phyloP scores from a whole-genome alignment of 2,329 filamentous ascomycete species.

The Diaporthe aspalathi region DNA sequence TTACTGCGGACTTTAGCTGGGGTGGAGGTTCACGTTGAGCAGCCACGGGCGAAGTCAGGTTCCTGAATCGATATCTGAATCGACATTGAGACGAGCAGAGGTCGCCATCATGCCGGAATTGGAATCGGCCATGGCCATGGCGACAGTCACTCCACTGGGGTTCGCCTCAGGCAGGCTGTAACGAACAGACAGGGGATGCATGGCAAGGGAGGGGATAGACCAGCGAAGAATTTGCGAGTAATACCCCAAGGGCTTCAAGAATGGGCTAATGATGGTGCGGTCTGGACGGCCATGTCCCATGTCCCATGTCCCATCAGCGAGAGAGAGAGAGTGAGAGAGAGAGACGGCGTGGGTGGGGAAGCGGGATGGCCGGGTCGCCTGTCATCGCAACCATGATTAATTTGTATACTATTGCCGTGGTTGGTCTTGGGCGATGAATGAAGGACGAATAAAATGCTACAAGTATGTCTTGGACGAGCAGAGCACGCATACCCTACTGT shows the following conservation, averaged over 20 bases:
- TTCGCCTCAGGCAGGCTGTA: neutral
- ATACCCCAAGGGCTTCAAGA: neutral
- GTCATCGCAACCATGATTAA: neutral
- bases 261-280: neutral
- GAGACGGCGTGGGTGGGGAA: neutral
- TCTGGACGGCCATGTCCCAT: neutral
- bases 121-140: neutral
- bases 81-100: neutral
- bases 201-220: constrained; percentile 18
- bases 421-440: neutral
- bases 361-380: neutral
- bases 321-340: too few relatives aligned
- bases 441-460: neutral
- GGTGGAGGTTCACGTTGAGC: neutral
- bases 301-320: neutral
- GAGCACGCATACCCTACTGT: neutral
- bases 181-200: constrained; percentile 8
- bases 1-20: neutral
- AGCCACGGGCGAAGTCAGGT: constrained; percentile 2
- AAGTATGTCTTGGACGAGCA: neutral
- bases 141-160: neutral
- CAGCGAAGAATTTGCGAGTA: constrained; percentile 16
- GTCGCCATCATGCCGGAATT: neutral
- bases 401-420: constrained; percentile 14
- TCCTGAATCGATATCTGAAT: neutral